Conservation (phyloP, 768 basidiomycete genomes). For the Tricholoma saponaceum region DNA sequence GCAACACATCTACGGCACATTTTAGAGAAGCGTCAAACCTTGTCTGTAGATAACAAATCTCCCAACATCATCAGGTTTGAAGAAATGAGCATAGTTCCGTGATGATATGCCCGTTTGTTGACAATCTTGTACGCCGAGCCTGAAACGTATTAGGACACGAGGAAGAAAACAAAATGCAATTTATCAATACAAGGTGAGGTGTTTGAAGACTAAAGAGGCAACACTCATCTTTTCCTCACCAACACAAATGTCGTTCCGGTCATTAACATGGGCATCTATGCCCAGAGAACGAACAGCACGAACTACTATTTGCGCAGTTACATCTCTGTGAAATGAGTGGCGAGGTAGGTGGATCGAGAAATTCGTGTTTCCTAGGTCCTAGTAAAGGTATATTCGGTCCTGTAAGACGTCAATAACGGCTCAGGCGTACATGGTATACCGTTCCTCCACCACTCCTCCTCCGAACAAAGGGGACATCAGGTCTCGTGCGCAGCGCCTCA, state of each 20-base stretch:
- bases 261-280: slow-evolving; percentile 77
- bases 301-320: slow-evolving; percentile 73
- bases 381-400: slow-evolving; percentile 2
- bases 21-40: slow-evolving; percentile 38
- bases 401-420: not conserved
- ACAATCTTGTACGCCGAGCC: slow-evolving; percentile 98
- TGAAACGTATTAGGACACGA: slow-evolving; percentile 62
- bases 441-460: slow-evolving; percentile 92
- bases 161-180: slow-evolving; percentile 1
- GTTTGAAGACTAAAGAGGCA: not conserved
- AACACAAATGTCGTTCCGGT: slow-evolving; percentile 88
- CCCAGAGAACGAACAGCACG: slow-evolving; percentile 74
- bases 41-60: slow-evolving; percentile 60
- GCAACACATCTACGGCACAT: not conserved
- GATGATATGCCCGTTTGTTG: slow-evolving; percentile 88
- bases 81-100: slow-evolving; percentile 97
- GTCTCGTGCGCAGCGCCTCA: slow-evolving; percentile 39
- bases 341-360: slow-evolving; percentile 92
- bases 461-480: slow-evolving; percentile 71
- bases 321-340: slow-evolving; percentile 69
- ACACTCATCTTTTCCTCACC: slow-evolving; percentile 82
- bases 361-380: slow-evolving; percentile 98
- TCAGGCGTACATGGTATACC: slow-evolving; percentile 81
- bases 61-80: slow-evolving; percentile 71
- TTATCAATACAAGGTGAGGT: not conserved